Conservation (phyloP, 768 basidiomycete species). For the Suillus ampliporus region DNA sequence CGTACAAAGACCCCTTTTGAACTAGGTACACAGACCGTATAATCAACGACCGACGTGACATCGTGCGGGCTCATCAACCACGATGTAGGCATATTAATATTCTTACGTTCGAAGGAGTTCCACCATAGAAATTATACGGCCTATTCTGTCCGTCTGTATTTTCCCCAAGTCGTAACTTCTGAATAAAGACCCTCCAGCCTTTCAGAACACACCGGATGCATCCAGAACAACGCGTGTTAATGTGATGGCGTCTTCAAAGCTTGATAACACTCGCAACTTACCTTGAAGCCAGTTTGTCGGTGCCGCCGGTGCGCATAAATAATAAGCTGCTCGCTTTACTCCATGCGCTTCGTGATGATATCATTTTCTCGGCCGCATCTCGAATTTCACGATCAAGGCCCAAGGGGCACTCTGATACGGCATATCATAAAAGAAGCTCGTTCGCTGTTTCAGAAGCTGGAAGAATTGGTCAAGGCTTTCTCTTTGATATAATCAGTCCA, state of each 20-base stretch:
- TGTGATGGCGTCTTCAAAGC: slow-evolving; percentile 1
- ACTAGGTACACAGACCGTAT: not conserved
- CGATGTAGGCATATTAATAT: not conserved
- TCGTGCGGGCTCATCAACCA: not conserved
- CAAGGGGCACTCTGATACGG: not conserved
- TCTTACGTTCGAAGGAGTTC: not conserved
- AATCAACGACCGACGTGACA: not conserved
- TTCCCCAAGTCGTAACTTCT: not conserved
- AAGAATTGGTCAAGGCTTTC: no score
- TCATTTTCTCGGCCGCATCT: not conserved
- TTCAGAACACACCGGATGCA: not conserved
- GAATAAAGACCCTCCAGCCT: not conserved
- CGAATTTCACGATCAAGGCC: not conserved
- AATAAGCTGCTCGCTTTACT: not conserved
- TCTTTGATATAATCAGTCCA: not conserved
- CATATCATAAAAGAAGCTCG: not conserved
- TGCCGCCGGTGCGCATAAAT: slow-evolving; percentile 33
- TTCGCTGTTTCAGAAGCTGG: not conserved
- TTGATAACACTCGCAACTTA: slow-evolving; percentile 33
- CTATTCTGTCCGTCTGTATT: not conserved
- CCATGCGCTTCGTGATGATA: not conserved
- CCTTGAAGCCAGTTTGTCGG: slow-evolving; percentile 38
- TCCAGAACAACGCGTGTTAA: not conserved
- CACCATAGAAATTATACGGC: not conserved
- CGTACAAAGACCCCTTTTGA: not conserved